Conservation (phyloP, 768 basidiomycete species). For the Suillus ampliporus region DNA sequence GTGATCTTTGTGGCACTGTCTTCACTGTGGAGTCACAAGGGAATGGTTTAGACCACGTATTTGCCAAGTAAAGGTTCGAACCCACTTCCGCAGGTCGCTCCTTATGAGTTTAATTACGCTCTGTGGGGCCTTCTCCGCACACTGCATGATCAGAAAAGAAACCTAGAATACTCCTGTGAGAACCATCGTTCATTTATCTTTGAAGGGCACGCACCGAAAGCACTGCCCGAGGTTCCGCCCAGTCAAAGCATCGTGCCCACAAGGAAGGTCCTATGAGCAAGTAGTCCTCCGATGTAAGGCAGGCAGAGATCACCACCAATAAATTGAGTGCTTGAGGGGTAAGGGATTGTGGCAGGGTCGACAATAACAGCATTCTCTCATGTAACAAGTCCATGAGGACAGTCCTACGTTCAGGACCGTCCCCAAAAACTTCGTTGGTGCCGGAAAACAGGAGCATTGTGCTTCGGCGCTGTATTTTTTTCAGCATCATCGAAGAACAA, state of each 20-base stretch:
- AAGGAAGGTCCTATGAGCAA: slow-evolving; percentile 56
- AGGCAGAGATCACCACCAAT: slow-evolving; percentile 63
- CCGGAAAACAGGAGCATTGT: slow-evolving; percentile 45
- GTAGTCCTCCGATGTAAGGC: slow-evolving; percentile 57
- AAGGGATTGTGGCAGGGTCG: slow-evolving; percentile 52
- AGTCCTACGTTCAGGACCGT: slow-evolving; percentile 22
- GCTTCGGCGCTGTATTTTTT: slow-evolving; percentile 46
- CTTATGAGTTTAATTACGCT: slow-evolving; percentile 58
- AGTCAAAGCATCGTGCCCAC: slow-evolving; percentile 59
- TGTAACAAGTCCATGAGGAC: slow-evolving; percentile 44
- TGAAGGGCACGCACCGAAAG: slow-evolving; percentile 50
- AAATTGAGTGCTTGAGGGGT: slow-evolving; percentile 57
- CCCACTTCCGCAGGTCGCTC: slow-evolving; percentile 61
- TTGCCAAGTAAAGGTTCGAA: slow-evolving; percentile 6
- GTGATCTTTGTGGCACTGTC: slow-evolving; percentile 44
- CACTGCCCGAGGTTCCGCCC: slow-evolving; percentile 46
- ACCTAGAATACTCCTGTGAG: slow-evolving; percentile 41
- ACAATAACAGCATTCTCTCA: slow-evolving; percentile 44
- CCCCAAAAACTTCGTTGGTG: slow-evolving; percentile 17
- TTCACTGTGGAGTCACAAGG: slow-evolving; percentile 8
- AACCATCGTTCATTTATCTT: not conserved
- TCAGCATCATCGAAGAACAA: not conserved
- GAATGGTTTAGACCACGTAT: slow-evolving; percentile 1
- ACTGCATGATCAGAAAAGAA: slow-evolving; percentile 74
- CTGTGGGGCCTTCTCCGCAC: slow-evolving; percentile 62